phyloP scores from a whole-genome alignment of 306 rosid species.

The Pyrus betulifolia region DNA sequence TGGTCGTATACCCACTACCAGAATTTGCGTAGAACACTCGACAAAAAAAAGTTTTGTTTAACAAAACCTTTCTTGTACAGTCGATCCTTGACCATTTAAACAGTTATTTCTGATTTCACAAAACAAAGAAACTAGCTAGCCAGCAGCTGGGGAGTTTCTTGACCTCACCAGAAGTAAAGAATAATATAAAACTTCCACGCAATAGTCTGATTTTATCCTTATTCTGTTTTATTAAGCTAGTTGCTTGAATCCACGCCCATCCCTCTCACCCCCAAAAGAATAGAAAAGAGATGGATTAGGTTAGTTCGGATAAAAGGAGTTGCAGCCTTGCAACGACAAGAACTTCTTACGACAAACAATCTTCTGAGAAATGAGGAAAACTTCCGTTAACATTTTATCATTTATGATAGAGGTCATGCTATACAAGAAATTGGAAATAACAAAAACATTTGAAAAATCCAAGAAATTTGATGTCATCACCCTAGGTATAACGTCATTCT shows the following conservation, averaged over 20 bases:
- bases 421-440: not conserved
- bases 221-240: not conserved
- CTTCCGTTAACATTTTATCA: not conserved
- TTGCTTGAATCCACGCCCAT: not conserved
- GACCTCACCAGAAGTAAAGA: not conserved
- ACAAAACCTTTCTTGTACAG: too few relatives aligned
- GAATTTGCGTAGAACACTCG: too few relatives aligned
- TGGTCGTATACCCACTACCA: too few relatives aligned
- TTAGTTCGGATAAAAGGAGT: not conserved
- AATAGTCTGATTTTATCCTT: not conserved
- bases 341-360: not conserved
- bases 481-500: too few relatives aligned
- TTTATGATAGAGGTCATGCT: not conserved
- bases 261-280: too few relatives aligned
- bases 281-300: not conserved
- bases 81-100: too few relatives aligned
- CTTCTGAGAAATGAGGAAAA: not conserved
- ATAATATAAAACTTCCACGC: not conserved
- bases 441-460: too few relatives aligned
- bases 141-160: not conserved
- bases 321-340: not conserved
- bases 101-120: not conserved
- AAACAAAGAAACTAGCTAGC: too few relatives aligned
- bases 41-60: too few relatives aligned
- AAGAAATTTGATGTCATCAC: too few relatives aligned